Conservation (phyloP, 441 rosid genomes). For the Euphorbia schlechtendalii region DNA sequence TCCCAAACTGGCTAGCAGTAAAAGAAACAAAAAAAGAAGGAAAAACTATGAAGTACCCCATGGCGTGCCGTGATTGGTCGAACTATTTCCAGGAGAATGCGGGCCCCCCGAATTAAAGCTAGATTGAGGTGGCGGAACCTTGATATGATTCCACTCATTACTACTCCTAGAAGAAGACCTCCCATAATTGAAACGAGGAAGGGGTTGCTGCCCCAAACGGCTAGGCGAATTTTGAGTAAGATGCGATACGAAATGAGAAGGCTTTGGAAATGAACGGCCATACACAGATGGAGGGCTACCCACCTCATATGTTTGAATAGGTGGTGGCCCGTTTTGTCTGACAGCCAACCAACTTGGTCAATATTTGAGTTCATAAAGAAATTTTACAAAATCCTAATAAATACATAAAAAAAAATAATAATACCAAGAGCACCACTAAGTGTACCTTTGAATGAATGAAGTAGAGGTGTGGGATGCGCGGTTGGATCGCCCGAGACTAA, state of each 20-base stretch:
- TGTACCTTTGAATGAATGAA: slow-evolving; percentile 60
- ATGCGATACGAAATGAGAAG: slow-evolving; percentile 50
- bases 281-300: slow-evolving; percentile 69
- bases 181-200: slow-evolving; percentile 48
- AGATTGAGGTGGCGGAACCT: slow-evolving; percentile 63
- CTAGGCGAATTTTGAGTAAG: slow-evolving; percentile 75
- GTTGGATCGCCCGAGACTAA: slow-evolving; percentile 40
- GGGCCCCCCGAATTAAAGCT: slow-evolving; percentile 55
- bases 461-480: slow-evolving; percentile 38
- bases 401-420: too few species aligned
- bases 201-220: slow-evolving; percentile 85
- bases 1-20: too few species aligned
- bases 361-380: too few species aligned
- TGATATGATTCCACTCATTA: slow-evolving; percentile 67
- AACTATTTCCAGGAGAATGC: slow-evolving; percentile 78
- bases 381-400: too few species aligned
- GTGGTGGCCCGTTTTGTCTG: slow-evolving; percentile 74
- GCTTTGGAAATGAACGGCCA: slow-evolving; percentile 56
- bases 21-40: slow-evolving; percentile 7
- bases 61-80: slow-evolving; percentile 56
- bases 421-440: too few species aligned
- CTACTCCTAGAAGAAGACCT: slow-evolving; percentile 52
- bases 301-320: slow-evolving; percentile 54
- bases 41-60: slow-evolving; percentile 59
- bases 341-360: too few species aligned